Conservation (phyloP, 257 asterid species). For the Solanum lycopersicoides region DNA sequence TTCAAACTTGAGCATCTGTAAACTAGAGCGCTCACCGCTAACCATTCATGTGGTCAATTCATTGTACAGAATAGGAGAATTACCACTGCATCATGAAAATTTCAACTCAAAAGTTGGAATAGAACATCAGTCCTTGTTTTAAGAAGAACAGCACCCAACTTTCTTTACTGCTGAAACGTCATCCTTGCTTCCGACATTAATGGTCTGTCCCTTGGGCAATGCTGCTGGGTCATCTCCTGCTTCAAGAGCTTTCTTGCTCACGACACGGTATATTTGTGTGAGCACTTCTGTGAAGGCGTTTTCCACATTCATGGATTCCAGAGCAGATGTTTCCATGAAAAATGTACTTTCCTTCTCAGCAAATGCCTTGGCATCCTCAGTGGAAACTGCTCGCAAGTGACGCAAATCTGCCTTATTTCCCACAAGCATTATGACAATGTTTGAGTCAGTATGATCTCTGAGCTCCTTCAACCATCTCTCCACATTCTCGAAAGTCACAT, state of each 20-base stretch:
- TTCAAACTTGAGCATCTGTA: background rate
- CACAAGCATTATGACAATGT: slow-evolving; percentile 60
- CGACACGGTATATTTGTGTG: slow-evolving; percentile 40
- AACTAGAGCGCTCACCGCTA: background rate
- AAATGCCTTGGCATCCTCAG: slow-evolving; percentile 54
- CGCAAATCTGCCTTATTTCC: slow-evolving; percentile 71
- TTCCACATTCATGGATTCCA: slow-evolving; percentile 66
- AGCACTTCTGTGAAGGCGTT: slow-evolving; percentile 71
- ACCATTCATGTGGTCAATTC: background rate
- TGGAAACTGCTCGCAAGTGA: slow-evolving; percentile 57
- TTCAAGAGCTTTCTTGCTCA: slow-evolving; percentile 59
- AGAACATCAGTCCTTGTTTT: background rate
- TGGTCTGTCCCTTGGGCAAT: slow-evolving; percentile 55
- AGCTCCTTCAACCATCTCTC: slow-evolving; percentile 79
- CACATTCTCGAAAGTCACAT: slow-evolving; percentile 59
- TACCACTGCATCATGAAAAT: background rate
- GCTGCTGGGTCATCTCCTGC: slow-evolving; percentile 39
- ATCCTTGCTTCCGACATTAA: slow-evolving; percentile 42
- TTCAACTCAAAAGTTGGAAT: background rate
- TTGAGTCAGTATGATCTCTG: slow-evolving; percentile 58
- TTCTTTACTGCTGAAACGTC: slow-evolving; percentile 69
- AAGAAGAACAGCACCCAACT: slow-evolving; percentile 55
- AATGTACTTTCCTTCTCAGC: slow-evolving; percentile 48
- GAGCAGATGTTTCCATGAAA: slow-evolving; percentile 70
- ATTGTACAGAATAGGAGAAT: background rate